Evolutionary conservation across 176 grass and related monocot genomes (phyloP).

Genomic region (Oryza brachyantha): DNA sequence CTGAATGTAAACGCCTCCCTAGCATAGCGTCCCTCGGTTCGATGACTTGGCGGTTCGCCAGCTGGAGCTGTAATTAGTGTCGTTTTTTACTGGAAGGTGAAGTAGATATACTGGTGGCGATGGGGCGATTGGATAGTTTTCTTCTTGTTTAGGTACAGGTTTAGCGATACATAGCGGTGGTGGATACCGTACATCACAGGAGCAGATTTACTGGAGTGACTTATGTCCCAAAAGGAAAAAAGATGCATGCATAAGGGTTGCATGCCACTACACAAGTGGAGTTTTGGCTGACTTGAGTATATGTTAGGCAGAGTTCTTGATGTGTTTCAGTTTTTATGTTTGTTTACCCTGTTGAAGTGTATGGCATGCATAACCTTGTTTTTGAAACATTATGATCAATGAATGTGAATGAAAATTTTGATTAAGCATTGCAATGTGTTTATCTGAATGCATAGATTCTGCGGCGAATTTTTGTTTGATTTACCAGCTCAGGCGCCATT

Average conservation of each 20-base stretch:
- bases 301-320: neutral
- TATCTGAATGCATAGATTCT: neutral
- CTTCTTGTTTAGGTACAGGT: slow-evolving; percentile 37
- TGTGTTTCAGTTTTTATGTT: neutral
- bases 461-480: neutral
- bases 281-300: slow-evolving; percentile 19
- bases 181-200: slow-evolving; percentile 32
- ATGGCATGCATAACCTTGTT: slow-evolving; percentile 5
- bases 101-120: slow-evolving; percentile 20
- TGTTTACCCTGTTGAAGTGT: slow-evolving; percentile 4
- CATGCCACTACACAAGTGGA: neutral
- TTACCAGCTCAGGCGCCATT: neutral
- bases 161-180: slow-evolving; percentile 17
- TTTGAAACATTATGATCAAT: slow-evolving; percentile 7
- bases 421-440: neutral
- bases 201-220: slow-evolving; percentile 4
- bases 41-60: neutral
- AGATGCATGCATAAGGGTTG: slow-evolving; percentile 18
- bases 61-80: slow-evolving; percentile 35
- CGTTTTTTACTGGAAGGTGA: slow-evolving; percentile 28
- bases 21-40: slow-evolving; percentile 12
- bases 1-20: slow-evolving; percentile 38
- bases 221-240: neutral
- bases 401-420: neutral
- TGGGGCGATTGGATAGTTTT: slow-evolving; percentile 3